Evolutionary conservation across 768 basidiomycete species (phyloP).

Genomic region (Boletus patriciae): DNA sequence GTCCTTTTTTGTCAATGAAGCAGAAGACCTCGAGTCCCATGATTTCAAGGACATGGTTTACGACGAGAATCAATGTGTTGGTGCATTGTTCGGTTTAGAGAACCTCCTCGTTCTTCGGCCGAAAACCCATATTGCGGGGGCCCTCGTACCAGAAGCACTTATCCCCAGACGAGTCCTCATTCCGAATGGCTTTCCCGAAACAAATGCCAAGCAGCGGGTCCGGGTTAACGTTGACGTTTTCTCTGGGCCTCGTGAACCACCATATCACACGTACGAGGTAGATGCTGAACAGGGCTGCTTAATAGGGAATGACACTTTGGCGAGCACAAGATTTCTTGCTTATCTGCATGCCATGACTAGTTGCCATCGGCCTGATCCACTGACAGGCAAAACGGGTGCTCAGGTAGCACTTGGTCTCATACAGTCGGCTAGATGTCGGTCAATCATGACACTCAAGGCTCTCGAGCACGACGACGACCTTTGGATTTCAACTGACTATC

Average conservation of each 20-base stretch:
- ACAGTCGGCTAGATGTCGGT: slow-evolving; percentile 21
- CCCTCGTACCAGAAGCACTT: neutral
- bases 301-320: neutral
- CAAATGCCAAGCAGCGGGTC: too few relatives aligned
- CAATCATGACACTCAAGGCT: slow-evolving; percentile 36
- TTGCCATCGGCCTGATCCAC: too few relatives aligned
- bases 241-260: too few relatives aligned
- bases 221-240: too few relatives aligned
- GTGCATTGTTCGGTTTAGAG: slow-evolving; percentile 42
- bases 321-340: neutral
- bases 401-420: neutral
- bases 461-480: accelerated
- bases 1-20: slow-evolving; percentile 37
- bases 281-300: neutral
- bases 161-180: neutral
- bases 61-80: slow-evolving; percentile 38
- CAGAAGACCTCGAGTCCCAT: slow-evolving; percentile 34
- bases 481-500: neutral
- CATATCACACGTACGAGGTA: neutral
- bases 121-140: neutral
- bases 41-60: slow-evolving; percentile 41
- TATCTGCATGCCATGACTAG: neutral
- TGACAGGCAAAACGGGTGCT: too few relatives aligned
- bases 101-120: slow-evolving; percentile 31
- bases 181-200: neutral